Base-by-base conservation (phyloP, 345 rosid species). In the Viola odorata region DNA sequence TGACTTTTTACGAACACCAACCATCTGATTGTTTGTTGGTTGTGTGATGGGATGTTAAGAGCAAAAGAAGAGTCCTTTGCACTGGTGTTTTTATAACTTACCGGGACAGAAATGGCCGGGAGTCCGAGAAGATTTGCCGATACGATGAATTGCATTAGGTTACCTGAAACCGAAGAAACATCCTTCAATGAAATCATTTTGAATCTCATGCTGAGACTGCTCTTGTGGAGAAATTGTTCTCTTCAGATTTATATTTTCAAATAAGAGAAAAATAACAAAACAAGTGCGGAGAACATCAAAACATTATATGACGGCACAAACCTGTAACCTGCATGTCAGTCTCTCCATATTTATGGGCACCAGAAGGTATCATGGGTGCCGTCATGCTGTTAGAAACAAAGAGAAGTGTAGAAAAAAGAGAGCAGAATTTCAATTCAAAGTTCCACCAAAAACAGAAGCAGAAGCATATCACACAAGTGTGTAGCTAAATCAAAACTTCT, bases 71-170 rank as follows among this genome's bases (percentile, higher is more conserved):
- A 8, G 36, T 53, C 6, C 6, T 23, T 42, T 54, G 13, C 14
- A 15, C 6, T 37, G 5, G 6, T 8, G 45, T 10, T n/a, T 23
- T 1, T 1, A 39, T 37, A 52, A 75, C 87, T 78, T 70, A 91
- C 96, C 1, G 96, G 97, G 68, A 90, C 70, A 63, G 92, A 78
- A 58, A 87, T 84, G 72, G 96, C 95, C 11, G 97, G 96, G 38
- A 90, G 67, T 59, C 97, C 96, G 12, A 87, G 83, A 69, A 90
- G 95, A 70, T 90, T 87, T 45, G 80, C 88, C 5, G 91, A 73
- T 41, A 72, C 1, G 40, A 80, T 45, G 61, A 90, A 90, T 50
- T 85, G 78, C 97, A 90, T 87, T 36, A 90, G 89, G 65, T 82
- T 65, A 71, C 75, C 97, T 85, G 85, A 17, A 65, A 75, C 23